phyloP scores from a whole-genome alignment of 805 yeast genomes.

The Metschnikowia kofuensis region DNA sequence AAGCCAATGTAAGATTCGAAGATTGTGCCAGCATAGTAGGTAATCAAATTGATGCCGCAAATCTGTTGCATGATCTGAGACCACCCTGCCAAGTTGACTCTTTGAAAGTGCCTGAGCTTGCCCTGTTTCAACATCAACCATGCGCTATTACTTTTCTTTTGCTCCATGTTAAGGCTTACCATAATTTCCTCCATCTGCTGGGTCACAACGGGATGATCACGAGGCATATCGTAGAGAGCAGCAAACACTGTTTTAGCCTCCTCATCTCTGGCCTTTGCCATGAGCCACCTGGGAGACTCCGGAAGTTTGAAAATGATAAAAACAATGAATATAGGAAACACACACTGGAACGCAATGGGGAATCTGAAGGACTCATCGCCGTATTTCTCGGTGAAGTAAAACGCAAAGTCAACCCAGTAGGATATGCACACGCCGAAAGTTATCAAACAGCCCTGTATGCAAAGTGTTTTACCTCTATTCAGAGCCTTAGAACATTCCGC shows the following conservation, averaged over 20 bases:
- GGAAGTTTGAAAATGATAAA: constrained; percentile 28
- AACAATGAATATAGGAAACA: constrained; percentile 20
- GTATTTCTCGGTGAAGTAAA: constrained; percentile 25
- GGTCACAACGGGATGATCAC: constrained; percentile 19
- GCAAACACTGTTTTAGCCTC: constrained; percentile 27
- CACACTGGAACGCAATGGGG: constrained; percentile 31
- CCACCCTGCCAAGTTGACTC: constrained; percentile 43
- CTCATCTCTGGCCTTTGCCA: constrained; percentile 25
- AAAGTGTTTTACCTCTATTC: constrained; percentile 28
- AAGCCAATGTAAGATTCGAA: constrained; percentile 40
- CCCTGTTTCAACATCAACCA: constrained; percentile 38
- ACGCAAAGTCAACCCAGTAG: constrained; percentile 36
- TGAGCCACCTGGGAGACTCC: constrained; percentile 46
- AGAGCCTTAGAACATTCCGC: constrained; percentile 35
- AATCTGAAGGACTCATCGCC: constrained; percentile 30
- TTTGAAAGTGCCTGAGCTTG: constrained; percentile 45
- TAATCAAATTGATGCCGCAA: constrained; percentile 47
- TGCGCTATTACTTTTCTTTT: constrained; percentile 21
- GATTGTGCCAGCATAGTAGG: constrained; percentile 44
- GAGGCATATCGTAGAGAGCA: constrained; percentile 24
- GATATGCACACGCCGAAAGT: constrained; percentile 30
- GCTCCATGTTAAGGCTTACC: constrained; percentile 24
- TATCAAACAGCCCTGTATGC: constrained; percentile 30
- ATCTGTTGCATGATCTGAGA: constrained; percentile 49
- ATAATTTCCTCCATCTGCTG: constrained; percentile 28